These are phyloP conservation scores for Yamadazyma sp. DNA, from an alignment of 805 yeast species.

Conservation along the genomic window DNA sequence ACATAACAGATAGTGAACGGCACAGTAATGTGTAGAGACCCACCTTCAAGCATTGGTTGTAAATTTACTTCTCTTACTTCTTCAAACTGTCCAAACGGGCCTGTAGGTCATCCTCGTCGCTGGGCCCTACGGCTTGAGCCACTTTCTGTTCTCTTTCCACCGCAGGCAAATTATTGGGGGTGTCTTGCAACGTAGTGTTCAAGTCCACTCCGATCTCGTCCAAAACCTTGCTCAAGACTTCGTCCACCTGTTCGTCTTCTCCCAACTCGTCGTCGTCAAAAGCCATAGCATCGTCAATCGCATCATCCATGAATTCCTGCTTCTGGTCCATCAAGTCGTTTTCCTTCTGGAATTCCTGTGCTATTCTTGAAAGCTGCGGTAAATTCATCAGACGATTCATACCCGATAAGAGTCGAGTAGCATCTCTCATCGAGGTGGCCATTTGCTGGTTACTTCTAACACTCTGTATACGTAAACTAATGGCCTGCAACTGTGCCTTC, in stretches of 20 bases:
- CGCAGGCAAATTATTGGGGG: conserved; percentile 46
- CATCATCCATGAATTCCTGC: conserved; percentile 98
- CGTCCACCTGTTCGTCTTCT: conserved; percentile 88
- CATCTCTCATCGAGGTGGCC: conserved; percentile 93
- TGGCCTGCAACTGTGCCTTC: conserved; percentile 96
- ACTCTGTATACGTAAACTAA: conserved; percentile 85
- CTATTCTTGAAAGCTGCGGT: conserved; percentile 83
- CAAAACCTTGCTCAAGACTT: conserved; percentile 83
- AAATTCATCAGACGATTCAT: conserved; percentile 91
- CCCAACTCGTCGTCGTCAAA: conserved; percentile 71
- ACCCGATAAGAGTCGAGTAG: conserved; percentile 77
- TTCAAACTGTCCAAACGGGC: conserved; percentile 84
- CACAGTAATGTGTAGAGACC: too few species aligned
- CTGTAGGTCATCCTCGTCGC: conserved; percentile 80
- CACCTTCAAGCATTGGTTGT: too few species aligned
- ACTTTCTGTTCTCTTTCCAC: conserved; percentile 37
- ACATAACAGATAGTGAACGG: too few species aligned
- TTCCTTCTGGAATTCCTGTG: conserved; percentile 93
- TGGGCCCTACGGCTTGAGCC: conserved; percentile 55
- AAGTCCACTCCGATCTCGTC: conserved; percentile 96
- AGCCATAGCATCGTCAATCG: conserved; percentile 94
- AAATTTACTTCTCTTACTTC: too few species aligned
- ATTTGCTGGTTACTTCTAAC: conserved; percentile 93
- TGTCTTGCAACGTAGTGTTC: conserved; percentile 46
- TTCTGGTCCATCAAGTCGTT: conserved; percentile 97